Conservation (phyloP, 352 stramenopile genomes). For the Blastocystis sp. region DNA sequence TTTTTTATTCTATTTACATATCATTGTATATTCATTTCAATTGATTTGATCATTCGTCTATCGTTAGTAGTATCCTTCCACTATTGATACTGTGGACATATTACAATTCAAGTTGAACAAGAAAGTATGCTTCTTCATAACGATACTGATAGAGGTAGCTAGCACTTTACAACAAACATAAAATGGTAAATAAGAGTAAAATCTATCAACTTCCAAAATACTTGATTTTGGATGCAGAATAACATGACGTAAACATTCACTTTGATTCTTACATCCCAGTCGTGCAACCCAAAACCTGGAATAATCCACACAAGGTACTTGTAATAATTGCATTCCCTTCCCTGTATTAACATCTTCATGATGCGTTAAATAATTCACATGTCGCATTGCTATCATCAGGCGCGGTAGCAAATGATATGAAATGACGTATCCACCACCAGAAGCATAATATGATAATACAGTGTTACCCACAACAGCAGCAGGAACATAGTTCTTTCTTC, state of each 20-base stretch:
- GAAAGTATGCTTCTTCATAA: no score
- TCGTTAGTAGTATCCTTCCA: no score
- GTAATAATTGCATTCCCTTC: not conserved
- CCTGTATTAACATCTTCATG: not conserved
- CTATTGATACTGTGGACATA: no score
- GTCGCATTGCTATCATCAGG: not conserved
- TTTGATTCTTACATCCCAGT: not conserved
- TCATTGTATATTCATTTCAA: no score
- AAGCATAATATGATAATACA: not conserved
- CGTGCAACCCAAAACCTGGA: not conserved
- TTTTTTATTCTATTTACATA: no score
- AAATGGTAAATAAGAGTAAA: not conserved
- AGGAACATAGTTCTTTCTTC: not conserved
- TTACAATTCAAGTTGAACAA: no score
- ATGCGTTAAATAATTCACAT: not conserved
- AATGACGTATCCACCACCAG: not conserved
- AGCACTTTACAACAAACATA: not conserved
- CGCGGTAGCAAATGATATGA: not conserved
- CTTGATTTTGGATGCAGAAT: not conserved
- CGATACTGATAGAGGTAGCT: not conserved
- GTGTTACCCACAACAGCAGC: not conserved
- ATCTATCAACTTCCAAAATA: not conserved
- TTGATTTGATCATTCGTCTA: no score
- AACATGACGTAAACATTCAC: not conserved
- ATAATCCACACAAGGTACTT: not conserved